A percentile compares a stretch with the other conserved stretches of the same genome.
Evolutionary conservation across 2,329 filamentous ascomycete species (phyloP).

Genomic region (Metarhizium humberi): DNA sequence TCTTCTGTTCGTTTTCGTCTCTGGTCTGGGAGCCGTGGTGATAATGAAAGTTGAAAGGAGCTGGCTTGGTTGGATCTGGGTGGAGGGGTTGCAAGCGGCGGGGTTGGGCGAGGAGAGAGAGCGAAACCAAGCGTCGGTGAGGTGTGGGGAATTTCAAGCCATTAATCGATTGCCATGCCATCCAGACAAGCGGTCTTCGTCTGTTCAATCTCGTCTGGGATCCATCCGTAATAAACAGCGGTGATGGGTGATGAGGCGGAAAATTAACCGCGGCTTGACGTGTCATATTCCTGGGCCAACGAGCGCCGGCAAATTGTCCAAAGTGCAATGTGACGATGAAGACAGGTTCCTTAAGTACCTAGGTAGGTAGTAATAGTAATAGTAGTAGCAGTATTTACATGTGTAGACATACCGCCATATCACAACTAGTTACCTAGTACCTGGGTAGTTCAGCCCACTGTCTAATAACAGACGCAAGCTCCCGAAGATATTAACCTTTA

Average conservation of each 20-base stretch:
- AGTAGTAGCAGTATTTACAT: no score
- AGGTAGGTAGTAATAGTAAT: no score
- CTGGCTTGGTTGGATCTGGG: constrained; percentile 1
- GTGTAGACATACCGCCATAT: no score
- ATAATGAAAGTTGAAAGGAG: constrained; percentile 2
- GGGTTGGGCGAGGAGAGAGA: constrained; percentile 13
- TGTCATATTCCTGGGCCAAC: neutral
- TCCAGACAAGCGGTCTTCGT: neutral
- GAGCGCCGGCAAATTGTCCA: neutral
- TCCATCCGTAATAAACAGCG: constrained; percentile 2
- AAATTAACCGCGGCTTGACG: neutral
- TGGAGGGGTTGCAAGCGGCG: constrained; percentile 19
- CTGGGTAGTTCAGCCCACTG: no score
- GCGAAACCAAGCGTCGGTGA: constrained; percentile 12
- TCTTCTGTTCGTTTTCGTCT: neutral
- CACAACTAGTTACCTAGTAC: no score
- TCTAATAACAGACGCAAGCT: no score
- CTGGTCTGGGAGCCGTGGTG: neutral
- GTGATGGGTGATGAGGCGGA: constrained; percentile 1
- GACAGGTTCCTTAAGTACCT: no score
- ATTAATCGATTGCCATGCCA: no score
- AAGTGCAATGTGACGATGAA: neutral
- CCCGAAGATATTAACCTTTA: no score
- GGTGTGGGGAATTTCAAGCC: constrained; percentile 14
- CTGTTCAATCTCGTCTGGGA: neutral